Evolutionary conservation across 176 grass and related monocot genomes (phyloP), one percentile per base, ranked within the genome.

Genomic region (Avena atlantica): DNA sequence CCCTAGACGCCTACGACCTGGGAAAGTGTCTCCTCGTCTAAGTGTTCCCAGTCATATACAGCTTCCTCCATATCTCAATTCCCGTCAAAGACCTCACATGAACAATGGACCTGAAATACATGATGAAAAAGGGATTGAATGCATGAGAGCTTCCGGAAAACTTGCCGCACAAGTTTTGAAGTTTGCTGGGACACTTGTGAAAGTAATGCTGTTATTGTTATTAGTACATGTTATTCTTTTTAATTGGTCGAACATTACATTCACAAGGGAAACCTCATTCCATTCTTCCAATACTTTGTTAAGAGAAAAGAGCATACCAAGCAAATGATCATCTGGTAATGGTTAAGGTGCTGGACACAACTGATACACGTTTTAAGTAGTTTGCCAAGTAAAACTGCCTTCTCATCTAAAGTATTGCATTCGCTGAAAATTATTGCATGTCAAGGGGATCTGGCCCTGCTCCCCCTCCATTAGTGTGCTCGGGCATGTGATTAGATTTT

Each of bases 91-190:
- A 67, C 92, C 93, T 52, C 73, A 88, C 89, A 82, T 96, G 76
- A 83, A 59, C 58, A 85, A 64, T 73, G 92, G 85, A 80, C 86
- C 92, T 66, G 94, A 98, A 86, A 89, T 98, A 81, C 93, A 98
- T 78, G 90, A 96, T 47, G 89, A 93, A 78, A 96, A 61, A 67
- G 94, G 96, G 79, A 96, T 94, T n/a, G 90, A 95, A 80, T 85
- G 90, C 90, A 96, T 98, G 94, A 90, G 89, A 75, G 94, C 96
- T 42, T 94, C 93, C 79, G 93, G 96, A 90, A 93, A 82, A 85
- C 90, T 98, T 84, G 94, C 92, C 37, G 93, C 96, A 16, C 92
- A 98, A 92, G 93, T 98, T 80, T 92, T 98, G 82, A 90, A 96
- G 77, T 93, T 91, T 91, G 89, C 94, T 8, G 90, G 94, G 34